phyloP scores from a whole-genome alignment of 2,329 filamentous ascomycete species.

The Curvularia hawaiiensis region DNA sequence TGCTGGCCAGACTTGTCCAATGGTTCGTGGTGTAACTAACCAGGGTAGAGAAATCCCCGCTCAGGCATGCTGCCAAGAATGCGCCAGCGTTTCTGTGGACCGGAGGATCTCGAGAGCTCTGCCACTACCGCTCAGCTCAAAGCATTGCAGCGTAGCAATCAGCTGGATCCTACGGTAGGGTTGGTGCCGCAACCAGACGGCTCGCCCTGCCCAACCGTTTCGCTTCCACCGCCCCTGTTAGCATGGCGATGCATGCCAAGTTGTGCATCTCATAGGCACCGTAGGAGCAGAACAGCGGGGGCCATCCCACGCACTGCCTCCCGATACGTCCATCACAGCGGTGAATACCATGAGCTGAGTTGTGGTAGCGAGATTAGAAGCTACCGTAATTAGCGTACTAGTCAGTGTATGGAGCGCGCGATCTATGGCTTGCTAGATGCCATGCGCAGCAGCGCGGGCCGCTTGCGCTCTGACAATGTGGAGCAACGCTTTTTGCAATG shows the following conservation, averaged over 20 bases:
- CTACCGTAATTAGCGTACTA: conserved; percentile 21
- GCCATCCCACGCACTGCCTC: conserved; percentile 19
- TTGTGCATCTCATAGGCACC: conserved; percentile 2
- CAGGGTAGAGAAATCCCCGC: conserved; percentile 16
- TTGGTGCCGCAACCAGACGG: conserved; percentile 12
- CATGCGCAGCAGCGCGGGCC: conserved; percentile 25
- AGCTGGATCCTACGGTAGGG: conserved; percentile 17
- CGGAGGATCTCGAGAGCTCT: conserved; percentile 7
- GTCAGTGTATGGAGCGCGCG: conserved; percentile 23
- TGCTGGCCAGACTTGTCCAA: conserved; percentile 17
- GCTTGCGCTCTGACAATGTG: conserved; percentile 17
- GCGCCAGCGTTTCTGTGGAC: conserved; percentile 8
- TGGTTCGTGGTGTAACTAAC: conserved; percentile 11
- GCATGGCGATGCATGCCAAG: conserved; percentile 17
- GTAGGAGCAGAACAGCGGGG: conserved; percentile 18
- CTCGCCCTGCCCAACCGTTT: conserved; percentile 1
- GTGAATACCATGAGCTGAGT: conserved; percentile 9
- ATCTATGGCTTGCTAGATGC: conserved; percentile 22
- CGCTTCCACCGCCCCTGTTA: neutral
- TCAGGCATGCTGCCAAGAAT: conserved; percentile 22
- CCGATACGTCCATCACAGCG: conserved; percentile 7
- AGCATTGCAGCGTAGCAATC: conserved; percentile 17
- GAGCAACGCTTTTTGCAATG: conserved; percentile 15
- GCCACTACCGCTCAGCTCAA: conserved; percentile 15
- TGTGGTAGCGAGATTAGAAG: conserved; percentile 26